A percentile compares a stretch with the other conserved stretches of the same genome.
Evolutionary conservation across 2,329 filamentous ascomycete genomes (phyloP).

Genomic region (Corinectria fuckeliana): DNA sequence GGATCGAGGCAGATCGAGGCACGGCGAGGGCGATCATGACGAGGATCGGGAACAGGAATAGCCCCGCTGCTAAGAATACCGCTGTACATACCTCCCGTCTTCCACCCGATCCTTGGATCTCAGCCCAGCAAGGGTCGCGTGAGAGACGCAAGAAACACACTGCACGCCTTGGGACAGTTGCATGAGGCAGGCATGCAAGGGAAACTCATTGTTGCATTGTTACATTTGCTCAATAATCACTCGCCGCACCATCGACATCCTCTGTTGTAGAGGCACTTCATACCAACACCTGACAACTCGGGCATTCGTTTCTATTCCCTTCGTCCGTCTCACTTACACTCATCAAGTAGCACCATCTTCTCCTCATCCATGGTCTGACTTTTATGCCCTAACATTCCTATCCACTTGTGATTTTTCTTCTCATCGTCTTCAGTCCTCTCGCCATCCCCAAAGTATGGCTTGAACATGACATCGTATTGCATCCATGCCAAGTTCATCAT

Average conservation of each 20-base stretch:
- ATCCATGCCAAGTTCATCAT: conserved; percentile 59
- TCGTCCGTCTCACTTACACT: conserved; percentile 17
- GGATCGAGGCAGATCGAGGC: conserved; percentile 27
- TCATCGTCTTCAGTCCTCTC: conserved; percentile 64
- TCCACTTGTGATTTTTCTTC: background rate
- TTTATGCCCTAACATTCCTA: conserved; percentile 10
- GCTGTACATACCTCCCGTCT: conserved; percentile 26
- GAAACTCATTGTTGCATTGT: conserved; percentile 19
- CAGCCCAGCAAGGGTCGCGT: conserved; percentile 24
- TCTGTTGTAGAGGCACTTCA: conserved; percentile 18
- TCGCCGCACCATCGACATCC: conserved; percentile 28
- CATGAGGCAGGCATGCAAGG: conserved; percentile 10
- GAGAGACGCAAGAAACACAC: conserved; percentile 3
- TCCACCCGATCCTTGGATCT: conserved; percentile 22
- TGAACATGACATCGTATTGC: conserved; percentile 54
- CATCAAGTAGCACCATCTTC: conserved; percentile 29
- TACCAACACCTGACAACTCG: conserved; percentile 27
- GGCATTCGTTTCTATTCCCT: background rate
- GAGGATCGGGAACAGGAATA: conserved; percentile 29
- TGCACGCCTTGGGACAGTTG: conserved; percentile 2
- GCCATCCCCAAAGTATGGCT: conserved; percentile 80
- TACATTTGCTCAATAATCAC: conserved; percentile 15
- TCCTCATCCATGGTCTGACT: conserved; percentile 31
- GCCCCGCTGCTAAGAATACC: conserved; percentile 25
- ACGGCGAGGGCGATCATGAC: conserved; percentile 5